These are phyloP conservation scores for Alternaria alternata DNA, from an alignment of 2,329 filamentous ascomycete genomes.

Conservation along the genomic window DNA sequence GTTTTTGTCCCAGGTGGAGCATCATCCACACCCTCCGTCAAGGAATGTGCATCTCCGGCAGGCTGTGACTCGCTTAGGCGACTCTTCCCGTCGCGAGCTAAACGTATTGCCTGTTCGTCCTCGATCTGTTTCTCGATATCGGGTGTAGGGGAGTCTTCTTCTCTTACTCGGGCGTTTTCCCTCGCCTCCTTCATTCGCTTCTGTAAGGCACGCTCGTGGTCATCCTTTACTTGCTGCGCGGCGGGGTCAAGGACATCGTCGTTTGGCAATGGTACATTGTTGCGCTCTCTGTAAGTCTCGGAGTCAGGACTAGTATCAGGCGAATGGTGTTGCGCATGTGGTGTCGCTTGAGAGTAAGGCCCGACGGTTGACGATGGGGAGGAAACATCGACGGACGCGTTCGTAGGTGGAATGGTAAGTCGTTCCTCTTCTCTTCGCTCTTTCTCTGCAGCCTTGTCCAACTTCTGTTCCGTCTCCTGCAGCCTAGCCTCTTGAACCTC, in stretches of 20 bases:
- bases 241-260: slow-evolving; percentile 47
- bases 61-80: slow-evolving; percentile 32
- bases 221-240: slow-evolving; percentile 58
- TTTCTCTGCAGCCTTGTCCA: slow-evolving; percentile 48
- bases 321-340: slow-evolving; percentile 71
- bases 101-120: slow-evolving; percentile 59
- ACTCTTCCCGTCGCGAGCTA: slow-evolving; percentile 44
- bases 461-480: slow-evolving; percentile 52
- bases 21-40: slow-evolving; percentile 38
- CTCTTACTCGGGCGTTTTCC: slow-evolving; percentile 46
- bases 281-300: slow-evolving; percentile 55
- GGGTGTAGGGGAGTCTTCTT: slow-evolving; percentile 60
- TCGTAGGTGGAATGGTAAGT: slow-evolving; percentile 38
- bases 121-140: slow-evolving; percentile 67
- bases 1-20: slow-evolving; percentile 16
- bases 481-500: slow-evolving; percentile 60
- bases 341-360: slow-evolving; percentile 76
- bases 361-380: slow-evolving; percentile 71
- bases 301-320: slow-evolving; percentile 78
- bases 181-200: slow-evolving; percentile 59
- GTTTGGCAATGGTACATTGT: slow-evolving; percentile 34
- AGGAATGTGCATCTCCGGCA: slow-evolving; percentile 17
- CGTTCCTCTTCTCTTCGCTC: slow-evolving; percentile 51
- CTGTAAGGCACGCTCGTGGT: slow-evolving; percentile 61
- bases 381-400: slow-evolving; percentile 48